phyloP scores from a whole-genome alignment of 1,284 basidiomycete genomes.

The Fomitopsis palustris region DNA sequence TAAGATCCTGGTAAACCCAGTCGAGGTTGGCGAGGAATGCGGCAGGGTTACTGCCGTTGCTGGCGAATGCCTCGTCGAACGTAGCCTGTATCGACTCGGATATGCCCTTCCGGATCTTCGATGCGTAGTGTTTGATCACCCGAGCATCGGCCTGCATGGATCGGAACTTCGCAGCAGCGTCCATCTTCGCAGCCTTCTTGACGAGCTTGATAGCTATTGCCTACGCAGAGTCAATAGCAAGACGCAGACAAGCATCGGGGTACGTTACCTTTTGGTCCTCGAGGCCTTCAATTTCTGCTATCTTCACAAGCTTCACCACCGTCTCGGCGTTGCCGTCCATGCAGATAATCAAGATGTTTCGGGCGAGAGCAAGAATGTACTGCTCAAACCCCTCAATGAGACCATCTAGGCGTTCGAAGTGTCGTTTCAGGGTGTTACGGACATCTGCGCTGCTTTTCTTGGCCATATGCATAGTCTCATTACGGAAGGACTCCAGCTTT shows the following conservation, averaged over 20 bases:
- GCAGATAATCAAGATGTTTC: conserved; percentile 78
- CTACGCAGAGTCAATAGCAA: conserved; percentile 34
- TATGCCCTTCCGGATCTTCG: conserved; percentile 85
- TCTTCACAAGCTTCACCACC: conserved; percentile 89
- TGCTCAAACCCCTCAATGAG: conserved; percentile 85
- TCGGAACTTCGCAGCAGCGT: conserved; percentile 87
- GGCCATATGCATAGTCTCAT: conserved; percentile 90
- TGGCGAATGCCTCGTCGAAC: conserved; percentile 70
- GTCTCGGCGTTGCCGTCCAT: conserved; percentile 80
- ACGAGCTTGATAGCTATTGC: conserved; percentile 91
- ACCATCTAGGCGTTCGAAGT: conserved; percentile 87
- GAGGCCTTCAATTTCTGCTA: conserved; percentile 89
- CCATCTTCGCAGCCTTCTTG: conserved; percentile 87
- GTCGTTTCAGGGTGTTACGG: conserved; percentile 65
- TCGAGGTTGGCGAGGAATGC: conserved; percentile 77
- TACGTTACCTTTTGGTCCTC: conserved; percentile 88
- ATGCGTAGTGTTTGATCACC: conserved; percentile 93
- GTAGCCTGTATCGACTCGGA: conserved; percentile 72
- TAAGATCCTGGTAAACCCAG: conserved; percentile 96
- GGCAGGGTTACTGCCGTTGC: conserved; percentile 60
- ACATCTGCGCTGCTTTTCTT: conserved; percentile 77
- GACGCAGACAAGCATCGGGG: not conserved
- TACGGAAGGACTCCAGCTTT: conserved; percentile 90
- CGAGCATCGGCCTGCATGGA: conserved; percentile 92
- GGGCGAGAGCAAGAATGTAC: conserved; percentile 79